Conservation (phyloP, 371 early-diverging fungal species). For the Globomyces sp. region DNA sequence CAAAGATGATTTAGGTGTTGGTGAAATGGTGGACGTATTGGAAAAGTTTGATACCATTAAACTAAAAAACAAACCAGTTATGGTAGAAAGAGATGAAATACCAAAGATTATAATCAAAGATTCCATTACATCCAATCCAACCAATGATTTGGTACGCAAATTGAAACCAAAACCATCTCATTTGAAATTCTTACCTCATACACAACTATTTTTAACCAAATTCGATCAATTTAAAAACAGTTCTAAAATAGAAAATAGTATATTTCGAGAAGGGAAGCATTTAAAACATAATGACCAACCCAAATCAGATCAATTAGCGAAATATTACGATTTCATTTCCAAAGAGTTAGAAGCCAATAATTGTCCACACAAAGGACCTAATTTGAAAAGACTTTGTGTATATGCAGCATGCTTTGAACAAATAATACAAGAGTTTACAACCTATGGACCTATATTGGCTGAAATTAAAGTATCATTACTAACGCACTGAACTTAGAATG, state of each 20-base stretch:
- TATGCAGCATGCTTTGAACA: slow-evolving; percentile 38
- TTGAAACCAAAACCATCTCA: slow-evolving; percentile 2
- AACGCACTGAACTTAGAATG: slow-evolving; percentile 19
- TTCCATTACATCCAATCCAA: not conserved
- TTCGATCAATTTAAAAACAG: slow-evolving; percentile 15
- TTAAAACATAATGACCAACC: not conserved
- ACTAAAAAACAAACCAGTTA: not conserved
- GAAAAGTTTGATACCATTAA: slow-evolving; percentile 25
- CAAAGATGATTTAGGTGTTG: slow-evolving; percentile 4
- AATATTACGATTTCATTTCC: slow-evolving; percentile 15
- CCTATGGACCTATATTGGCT: slow-evolving; percentile 36
- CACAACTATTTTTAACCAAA: slow-evolving; percentile 4
- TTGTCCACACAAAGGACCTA: slow-evolving; percentile 28
- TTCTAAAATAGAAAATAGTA: not conserved
- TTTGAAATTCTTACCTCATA: slow-evolving; percentile 3
- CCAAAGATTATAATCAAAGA: not conserved
- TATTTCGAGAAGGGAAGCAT: not conserved
- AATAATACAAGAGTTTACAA: slow-evolving; percentile 37
- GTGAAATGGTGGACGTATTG: slow-evolving; percentile 24
- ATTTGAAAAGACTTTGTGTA: slow-evolving; percentile 33
- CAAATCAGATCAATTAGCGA: slow-evolving; percentile 5
- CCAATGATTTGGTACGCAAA: not conserved
- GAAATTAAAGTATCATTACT: slow-evolving; percentile 36
- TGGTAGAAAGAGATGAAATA: not conserved
- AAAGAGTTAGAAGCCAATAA: slow-evolving; percentile 31